These are phyloP conservation scores for Petunia secreta DNA, from an alignment of 257 asterid genomes.

Conservation along the genomic window DNA sequence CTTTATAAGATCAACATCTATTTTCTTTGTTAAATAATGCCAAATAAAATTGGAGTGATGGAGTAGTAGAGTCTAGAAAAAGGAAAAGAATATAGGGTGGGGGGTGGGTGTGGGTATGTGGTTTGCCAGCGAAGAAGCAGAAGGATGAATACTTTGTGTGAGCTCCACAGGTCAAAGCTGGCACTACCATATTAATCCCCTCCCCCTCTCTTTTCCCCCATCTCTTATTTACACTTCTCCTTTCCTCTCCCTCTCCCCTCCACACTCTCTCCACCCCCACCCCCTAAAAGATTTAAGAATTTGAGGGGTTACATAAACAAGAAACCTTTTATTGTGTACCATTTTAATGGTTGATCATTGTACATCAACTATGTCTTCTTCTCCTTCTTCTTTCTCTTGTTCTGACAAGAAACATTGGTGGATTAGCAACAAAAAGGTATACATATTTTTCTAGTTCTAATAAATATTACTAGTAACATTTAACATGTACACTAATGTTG, in stretches of 20 bases:
- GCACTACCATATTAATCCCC: constrained; percentile 48
- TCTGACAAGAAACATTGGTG: constrained; percentile 95
- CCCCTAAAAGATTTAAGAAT: neutral
- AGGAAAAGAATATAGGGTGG: constrained; percentile 41
- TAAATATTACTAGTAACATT: no score
- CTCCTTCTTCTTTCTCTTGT: constrained; percentile 51
- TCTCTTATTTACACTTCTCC: constrained; percentile 33
- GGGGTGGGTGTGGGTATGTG: constrained; percentile 26
- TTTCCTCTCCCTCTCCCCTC: constrained; percentile 20
- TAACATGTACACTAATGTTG: neutral
- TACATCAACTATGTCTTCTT: constrained; percentile 62
- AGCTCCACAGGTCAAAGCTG: constrained; percentile 65
- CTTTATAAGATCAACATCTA: no score
- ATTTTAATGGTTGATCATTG: constrained; percentile 42
- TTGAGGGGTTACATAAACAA: constrained; percentile 13
- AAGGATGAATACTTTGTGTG: constrained; percentile 48
- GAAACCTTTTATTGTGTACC: neutral
- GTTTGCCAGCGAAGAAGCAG: constrained; percentile 75
- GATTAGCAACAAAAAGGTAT: constrained; percentile 86
- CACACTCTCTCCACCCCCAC: constrained; percentile 9
- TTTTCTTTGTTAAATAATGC: no score
- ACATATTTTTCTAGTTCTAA: neutral
- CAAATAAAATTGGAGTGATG: no score
- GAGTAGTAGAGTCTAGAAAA: constrained; percentile 21
- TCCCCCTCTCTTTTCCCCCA: constrained; percentile 31